A percentile compares a stretch with the other conserved stretches of the same genome.
Conservation (phyloP, 2,329 filamentous ascomycete species). For the Dactylellina leptospora region DNA sequence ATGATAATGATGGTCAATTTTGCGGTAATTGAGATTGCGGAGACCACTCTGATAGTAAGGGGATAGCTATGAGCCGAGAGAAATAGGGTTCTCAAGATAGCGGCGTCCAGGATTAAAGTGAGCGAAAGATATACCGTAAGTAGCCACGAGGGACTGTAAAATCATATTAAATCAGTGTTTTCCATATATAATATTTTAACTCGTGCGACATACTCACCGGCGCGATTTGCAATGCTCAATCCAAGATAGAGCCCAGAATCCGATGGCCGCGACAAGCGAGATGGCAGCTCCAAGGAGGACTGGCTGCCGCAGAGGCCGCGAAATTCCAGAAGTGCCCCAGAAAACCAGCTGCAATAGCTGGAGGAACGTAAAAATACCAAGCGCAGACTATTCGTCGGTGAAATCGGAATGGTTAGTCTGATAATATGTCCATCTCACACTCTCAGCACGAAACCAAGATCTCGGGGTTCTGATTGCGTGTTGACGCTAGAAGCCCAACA, state of each 20-base stretch:
- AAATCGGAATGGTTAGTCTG: not conserved
- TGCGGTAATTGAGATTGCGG: slow-evolving; percentile 1
- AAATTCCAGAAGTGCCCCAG: slow-evolving; percentile 11
- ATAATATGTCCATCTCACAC: not conserved
- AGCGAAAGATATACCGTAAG: slow-evolving; percentile 26
- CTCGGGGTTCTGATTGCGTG: not conserved
- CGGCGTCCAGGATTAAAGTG: slow-evolving; percentile 21
- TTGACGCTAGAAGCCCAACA: slow-evolving; percentile 16
- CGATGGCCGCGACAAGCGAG: slow-evolving; percentile 12
- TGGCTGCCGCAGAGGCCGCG: not conserved
- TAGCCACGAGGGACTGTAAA: slow-evolving; percentile 28
- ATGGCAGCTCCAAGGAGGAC: slow-evolving; percentile 1
- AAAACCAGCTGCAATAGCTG: slow-evolving; percentile 19
- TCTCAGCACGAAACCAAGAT: not conserved
- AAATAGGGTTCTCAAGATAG: slow-evolving; percentile 25
- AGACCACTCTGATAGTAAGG: slow-evolving; percentile 8
- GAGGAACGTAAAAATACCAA: slow-evolving; percentile 10
- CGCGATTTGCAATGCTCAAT: slow-evolving; percentile 27
- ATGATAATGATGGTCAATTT: slow-evolving; percentile 15
- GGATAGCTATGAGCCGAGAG: slow-evolving; percentile 23
- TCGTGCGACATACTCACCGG: slow-evolving; percentile 9
- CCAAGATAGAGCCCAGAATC: slow-evolving; percentile 5
- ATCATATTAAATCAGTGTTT: not conserved
- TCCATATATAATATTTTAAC: not conserved
- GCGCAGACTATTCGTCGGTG: slow-evolving; percentile 1